Evolutionary conservation across 306 rosid genomes (phyloP), one percentile per base, ranked within the genome.

Genomic region (Cyamopsis tetragonoloba): DNA sequence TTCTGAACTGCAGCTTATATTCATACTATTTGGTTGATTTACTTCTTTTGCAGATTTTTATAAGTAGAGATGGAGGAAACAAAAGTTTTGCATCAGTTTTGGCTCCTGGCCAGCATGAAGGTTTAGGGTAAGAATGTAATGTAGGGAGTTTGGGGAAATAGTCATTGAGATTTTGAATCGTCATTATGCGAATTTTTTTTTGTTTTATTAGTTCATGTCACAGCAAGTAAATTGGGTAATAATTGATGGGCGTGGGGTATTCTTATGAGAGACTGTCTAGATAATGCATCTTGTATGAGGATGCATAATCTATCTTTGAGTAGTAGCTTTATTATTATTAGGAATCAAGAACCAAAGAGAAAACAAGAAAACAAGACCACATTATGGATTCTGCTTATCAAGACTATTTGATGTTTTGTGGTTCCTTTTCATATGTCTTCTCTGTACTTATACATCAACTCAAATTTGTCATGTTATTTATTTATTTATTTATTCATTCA

Each of bases 61-160:
- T 93, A 28, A 84, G 89, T 69, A 86, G 98, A 85, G 98, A 93
- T 73, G 97, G 97, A 74, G 97, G 95, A 68, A 83, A 77, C 78
- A 93, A 88, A 82, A 84, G 71, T 3, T 89, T 74, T 78, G 95
- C 98, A 7, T 89, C 98, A 6, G 98, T 93, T 77, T 80, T 93
- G 95, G 97, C 96, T 76, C 98, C 97, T 41, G 98, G 98, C 35
- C 98, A 93, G 85, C 98, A 93, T 66, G 98, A 93, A 69, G 97
- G 91, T 71, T 39, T 93, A 74, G 83, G 97, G 98, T 93, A 86
- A 89, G 96, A n/a, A 63, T 68, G 61, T 13, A 39, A 34, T 43
- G 18, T 41, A 17, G 31, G n/a, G 38, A 63, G 19, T 26, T 71
- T 65, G 72, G 20, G 11, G 62, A 35, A 75, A n/a, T 68, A 66